Conservation (phyloP, 2,329 filamentous ascomycete species). For the Hypomyces perniciosus region DNA sequence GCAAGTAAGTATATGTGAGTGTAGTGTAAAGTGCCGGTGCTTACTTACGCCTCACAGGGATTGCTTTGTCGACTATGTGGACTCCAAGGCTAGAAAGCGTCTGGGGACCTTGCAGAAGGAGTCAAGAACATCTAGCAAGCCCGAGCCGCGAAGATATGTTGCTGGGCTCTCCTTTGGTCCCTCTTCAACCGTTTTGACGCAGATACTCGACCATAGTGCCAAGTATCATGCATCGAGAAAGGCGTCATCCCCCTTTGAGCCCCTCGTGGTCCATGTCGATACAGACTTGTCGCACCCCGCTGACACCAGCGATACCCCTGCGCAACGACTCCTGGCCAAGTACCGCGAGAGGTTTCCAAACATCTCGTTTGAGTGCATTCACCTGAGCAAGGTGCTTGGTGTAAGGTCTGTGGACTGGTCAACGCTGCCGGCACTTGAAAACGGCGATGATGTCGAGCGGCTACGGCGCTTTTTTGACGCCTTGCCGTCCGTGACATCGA, state of each 20-base stretch:
- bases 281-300: slow-evolving; percentile 27
- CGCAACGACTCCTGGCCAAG: slow-evolving; percentile 19
- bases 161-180: slow-evolving; percentile 78
- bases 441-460: slow-evolving; percentile 29
- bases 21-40: neutral
- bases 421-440: slow-evolving; percentile 29
- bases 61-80: slow-evolving; percentile 75
- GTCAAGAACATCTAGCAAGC: slow-evolving; percentile 31
- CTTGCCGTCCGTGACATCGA: slow-evolving; percentile 68
- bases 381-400: slow-evolving; percentile 57
- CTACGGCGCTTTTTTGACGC: slow-evolving; percentile 52
- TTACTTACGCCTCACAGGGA: slow-evolving; percentile 22
- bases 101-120: slow-evolving; percentile 44
- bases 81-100: slow-evolving; percentile 74
- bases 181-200: slow-evolving; percentile 71
- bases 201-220: slow-evolving; percentile 67
- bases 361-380: slow-evolving; percentile 56
- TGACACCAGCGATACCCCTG: slow-evolving; percentile 14
- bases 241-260: slow-evolving; percentile 59
- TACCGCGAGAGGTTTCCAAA: slow-evolving; percentile 59
- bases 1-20: slow-evolving; percentile 20
- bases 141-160: slow-evolving; percentile 47
- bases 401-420: slow-evolving; percentile 50
- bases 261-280: slow-evolving; percentile 55
- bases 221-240: slow-evolving; percentile 58